These are phyloP conservation scores for Hypoxylon sp. DNA, from an alignment of 2,329 filamentous ascomycete species.

Conservation along the genomic window DNA sequence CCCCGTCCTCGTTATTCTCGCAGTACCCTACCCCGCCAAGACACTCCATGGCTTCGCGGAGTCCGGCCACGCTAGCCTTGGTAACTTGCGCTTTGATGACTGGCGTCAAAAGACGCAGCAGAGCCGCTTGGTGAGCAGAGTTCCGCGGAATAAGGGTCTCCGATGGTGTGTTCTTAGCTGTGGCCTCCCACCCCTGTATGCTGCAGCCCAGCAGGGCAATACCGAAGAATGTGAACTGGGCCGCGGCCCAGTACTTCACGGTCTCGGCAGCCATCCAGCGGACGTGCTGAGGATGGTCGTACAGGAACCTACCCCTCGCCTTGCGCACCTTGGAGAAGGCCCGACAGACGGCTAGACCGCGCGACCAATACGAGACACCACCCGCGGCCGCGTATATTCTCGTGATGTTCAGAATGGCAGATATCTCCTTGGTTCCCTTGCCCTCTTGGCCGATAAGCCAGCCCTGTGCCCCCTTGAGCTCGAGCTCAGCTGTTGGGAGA, in stretches of 20 bases:
- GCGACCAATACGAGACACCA: slow-evolving; percentile 59
- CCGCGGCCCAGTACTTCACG: slow-evolving; percentile 60
- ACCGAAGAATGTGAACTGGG: slow-evolving; percentile 50
- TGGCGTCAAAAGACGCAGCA: slow-evolving; percentile 72
- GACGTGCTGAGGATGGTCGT: slow-evolving; percentile 61
- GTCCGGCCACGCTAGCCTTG: slow-evolving; percentile 34
- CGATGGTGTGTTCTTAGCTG: slow-evolving; percentile 30
- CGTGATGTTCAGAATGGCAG: slow-evolving; percentile 72
- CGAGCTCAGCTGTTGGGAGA: slow-evolving; percentile 74
- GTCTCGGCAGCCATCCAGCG: slow-evolving; percentile 62
- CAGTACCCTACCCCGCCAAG: slow-evolving; percentile 48
- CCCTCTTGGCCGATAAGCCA: slow-evolving; percentile 71
- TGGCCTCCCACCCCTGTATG: slow-evolving; percentile 40
- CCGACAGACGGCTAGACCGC: slow-evolving; percentile 63
- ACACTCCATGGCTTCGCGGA: slow-evolving; percentile 47
- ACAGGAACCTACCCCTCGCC: slow-evolving; percentile 55
- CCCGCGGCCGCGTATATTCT: slow-evolving; percentile 62
- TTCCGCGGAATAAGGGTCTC: slow-evolving; percentile 24
- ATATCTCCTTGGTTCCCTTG: slow-evolving; percentile 71
- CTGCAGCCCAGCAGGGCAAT: slow-evolving; percentile 61
- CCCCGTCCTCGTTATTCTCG: slow-evolving; percentile 65
- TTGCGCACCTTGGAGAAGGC: slow-evolving; percentile 65
- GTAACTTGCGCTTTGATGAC: slow-evolving; percentile 66
- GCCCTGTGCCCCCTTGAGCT: slow-evolving; percentile 64
- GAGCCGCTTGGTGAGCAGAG: slow-evolving; percentile 36